Conservation (phyloP, 2,329 filamentous ascomycete genomes). For the Ceratocystis diversiconidia region DNA sequence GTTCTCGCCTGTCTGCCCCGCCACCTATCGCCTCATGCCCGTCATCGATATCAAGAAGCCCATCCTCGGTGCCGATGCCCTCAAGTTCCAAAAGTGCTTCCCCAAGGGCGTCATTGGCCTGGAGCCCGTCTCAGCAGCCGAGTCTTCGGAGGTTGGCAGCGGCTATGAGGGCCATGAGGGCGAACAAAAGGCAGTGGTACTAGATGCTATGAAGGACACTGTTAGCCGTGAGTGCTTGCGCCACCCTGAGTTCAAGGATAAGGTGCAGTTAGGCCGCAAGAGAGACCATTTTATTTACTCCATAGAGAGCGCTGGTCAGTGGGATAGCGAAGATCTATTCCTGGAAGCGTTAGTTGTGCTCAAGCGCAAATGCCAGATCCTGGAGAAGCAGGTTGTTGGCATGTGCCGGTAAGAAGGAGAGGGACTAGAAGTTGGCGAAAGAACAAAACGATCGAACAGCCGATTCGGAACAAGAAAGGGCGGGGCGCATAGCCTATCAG, state of each 20-base stretch:
- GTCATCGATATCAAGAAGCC: slow-evolving; percentile 71
- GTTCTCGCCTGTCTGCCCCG: slow-evolving; percentile 90
- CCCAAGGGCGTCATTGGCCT: slow-evolving; percentile 74
- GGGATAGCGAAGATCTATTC: slow-evolving; percentile 86
- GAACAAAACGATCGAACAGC: too few relatives aligned
- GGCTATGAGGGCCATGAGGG: slow-evolving; percentile 63
- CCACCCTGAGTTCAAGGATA: slow-evolving; percentile 84
- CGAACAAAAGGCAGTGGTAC: slow-evolving; percentile 75
- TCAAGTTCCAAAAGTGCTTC: slow-evolving; percentile 84
- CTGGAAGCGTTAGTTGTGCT: slow-evolving; percentile 74
- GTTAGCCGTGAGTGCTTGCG: slow-evolving; percentile 86
- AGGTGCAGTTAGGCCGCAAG: slow-evolving; percentile 81
- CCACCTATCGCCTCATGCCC: slow-evolving; percentile 80
- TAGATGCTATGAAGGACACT: slow-evolving; percentile 82
- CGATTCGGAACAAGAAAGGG: neutral
- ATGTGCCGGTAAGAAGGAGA: slow-evolving; percentile 37
- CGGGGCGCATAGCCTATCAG: neutral
- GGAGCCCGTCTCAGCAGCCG: slow-evolving; percentile 53
- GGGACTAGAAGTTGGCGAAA: slow-evolving; percentile 5
- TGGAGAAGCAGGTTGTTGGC: slow-evolving; percentile 56
- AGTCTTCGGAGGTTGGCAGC: slow-evolving; percentile 44
- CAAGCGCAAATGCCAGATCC: slow-evolving; percentile 66
- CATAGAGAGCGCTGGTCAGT: slow-evolving; percentile 89
- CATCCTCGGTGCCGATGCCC: slow-evolving; percentile 73
- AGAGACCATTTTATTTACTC: slow-evolving; percentile 96